A percentile compares a stretch with the other conserved stretches of the same genome.
phyloP scores from a whole-genome alignment of 495 filamentous ascomycete species.

The Podospora comata region DNA sequence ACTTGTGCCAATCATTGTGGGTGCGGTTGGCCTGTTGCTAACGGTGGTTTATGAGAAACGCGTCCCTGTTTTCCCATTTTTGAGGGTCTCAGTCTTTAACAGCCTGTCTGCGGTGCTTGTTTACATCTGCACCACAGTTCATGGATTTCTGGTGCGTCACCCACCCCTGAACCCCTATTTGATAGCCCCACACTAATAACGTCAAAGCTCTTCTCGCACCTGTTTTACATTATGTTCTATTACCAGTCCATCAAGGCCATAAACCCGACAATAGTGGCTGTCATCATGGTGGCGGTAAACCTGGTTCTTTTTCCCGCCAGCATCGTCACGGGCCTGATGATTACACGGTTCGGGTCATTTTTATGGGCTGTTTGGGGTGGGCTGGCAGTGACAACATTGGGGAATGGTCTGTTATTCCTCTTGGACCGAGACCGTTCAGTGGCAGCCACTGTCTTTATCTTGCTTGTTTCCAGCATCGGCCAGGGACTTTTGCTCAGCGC shows the following conservation, averaged over 20 bases:
- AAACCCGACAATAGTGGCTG: slow-evolving; percentile 53
- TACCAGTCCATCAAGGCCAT: slow-evolving; percentile 60
- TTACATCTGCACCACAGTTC: slow-evolving; percentile 45
- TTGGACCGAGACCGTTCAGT: slow-evolving; percentile 42
- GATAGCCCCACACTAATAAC: not conserved
- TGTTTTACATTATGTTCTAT: slow-evolving; percentile 68
- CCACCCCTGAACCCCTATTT: slow-evolving; percentile 29
- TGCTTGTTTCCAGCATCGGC: slow-evolving; percentile 48
- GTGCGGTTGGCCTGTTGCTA: slow-evolving; percentile 39
- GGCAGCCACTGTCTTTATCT: slow-evolving; percentile 46
- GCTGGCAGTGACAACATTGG: slow-evolving; percentile 51
- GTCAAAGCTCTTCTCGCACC: slow-evolving; percentile 12
- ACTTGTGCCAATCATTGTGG: slow-evolving; percentile 56
- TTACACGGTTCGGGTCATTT: slow-evolving; percentile 47
- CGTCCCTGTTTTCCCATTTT: slow-evolving; percentile 49
- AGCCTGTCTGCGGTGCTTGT: slow-evolving; percentile 17
- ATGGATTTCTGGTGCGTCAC: slow-evolving; percentile 35
- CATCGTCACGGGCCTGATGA: slow-evolving; percentile 43
- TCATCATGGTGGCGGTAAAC: slow-evolving; percentile 51
- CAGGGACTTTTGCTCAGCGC: slow-evolving; percentile 47
- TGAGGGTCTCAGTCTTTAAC: too few relatives aligned
- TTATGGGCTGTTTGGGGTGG: slow-evolving; percentile 50
- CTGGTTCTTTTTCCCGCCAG: slow-evolving; percentile 47
- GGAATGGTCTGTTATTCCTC: slow-evolving; percentile 43
- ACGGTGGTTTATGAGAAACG: not conserved